These are phyloP conservation scores for Cladosporium halotolerans DNA, from an alignment of 2,329 filamentous ascomycete species.

Conservation along the genomic window DNA sequence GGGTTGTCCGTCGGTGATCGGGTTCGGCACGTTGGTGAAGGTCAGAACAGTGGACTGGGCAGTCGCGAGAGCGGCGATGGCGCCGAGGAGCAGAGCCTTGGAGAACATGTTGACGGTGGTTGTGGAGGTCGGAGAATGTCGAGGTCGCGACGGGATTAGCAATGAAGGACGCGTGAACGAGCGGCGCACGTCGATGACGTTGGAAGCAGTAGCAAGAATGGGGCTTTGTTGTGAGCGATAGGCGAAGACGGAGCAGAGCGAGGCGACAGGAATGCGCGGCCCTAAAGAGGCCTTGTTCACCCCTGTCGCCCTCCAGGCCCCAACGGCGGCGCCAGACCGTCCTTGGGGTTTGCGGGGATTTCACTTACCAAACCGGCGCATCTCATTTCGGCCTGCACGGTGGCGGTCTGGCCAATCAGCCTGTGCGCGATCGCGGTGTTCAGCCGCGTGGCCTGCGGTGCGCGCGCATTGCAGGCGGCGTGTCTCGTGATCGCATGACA, in stretches of 20 bases:
- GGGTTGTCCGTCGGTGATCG: constrained; percentile 43
- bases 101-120: constrained; percentile 43
- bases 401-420: constrained; percentile 1
- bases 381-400: not conserved
- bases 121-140: not conserved
- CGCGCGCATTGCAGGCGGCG: not conserved
- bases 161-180: constrained; percentile 5
- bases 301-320: constrained; percentile 4
- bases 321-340: not conserved
- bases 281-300: not conserved
- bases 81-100: constrained; percentile 42
- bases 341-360: not conserved
- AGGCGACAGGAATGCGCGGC: constrained; percentile 3
- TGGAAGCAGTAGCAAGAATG: not conserved
- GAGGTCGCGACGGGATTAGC: not conserved
- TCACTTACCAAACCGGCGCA: not conserved
- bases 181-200: constrained; percentile 9
- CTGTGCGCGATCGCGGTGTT: not conserved
- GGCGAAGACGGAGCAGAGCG: not conserved
- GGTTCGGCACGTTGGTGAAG: constrained; percentile 48
- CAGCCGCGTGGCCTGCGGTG: constrained; percentile 6
- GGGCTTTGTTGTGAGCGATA: constrained; percentile 7
- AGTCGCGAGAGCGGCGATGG: constrained; percentile 40
- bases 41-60: constrained; percentile 42
- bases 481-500: constrained; percentile 1